phyloP scores from a whole-genome alignment of 805 yeast genomes.

The Starmerella apicola region DNA sequence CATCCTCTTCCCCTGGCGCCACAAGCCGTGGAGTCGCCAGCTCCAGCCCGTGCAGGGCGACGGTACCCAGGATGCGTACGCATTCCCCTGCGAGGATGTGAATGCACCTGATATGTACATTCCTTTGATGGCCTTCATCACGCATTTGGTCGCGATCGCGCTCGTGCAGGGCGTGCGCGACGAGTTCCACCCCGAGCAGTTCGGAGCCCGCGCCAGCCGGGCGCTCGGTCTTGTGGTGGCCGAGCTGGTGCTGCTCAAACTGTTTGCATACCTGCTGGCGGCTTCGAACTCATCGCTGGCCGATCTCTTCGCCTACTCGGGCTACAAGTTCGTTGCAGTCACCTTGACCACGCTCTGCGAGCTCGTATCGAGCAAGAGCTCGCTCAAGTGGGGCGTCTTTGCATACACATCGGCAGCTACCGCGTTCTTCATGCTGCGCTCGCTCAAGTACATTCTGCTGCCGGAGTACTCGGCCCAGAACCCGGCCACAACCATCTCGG shows the following conservation, averaged over 20 bases:
- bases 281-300: slow-evolving; percentile 52
- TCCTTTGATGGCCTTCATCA: slow-evolving; percentile 84
- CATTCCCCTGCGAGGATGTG: slow-evolving; percentile 72
- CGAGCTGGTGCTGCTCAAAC: slow-evolving; percentile 63
- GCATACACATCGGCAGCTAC: slow-evolving; percentile 42
- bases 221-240: slow-evolving; percentile 69
- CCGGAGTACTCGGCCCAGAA: slow-evolving; percentile 42
- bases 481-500: slow-evolving; percentile 46
- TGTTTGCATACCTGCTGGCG: slow-evolving; percentile 70
- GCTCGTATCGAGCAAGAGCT: slow-evolving; percentile 24
- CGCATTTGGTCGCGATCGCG: slow-evolving; percentile 77
- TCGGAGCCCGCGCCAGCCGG: slow-evolving; percentile 77
- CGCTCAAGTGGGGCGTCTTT: slow-evolving; percentile 40
- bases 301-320: slow-evolving; percentile 81
- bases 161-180: slow-evolving; percentile 76
- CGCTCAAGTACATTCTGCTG: slow-evolving; percentile 53
- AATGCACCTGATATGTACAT: slow-evolving; percentile 96
- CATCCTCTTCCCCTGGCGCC: slow-evolving; percentile 75
- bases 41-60: slow-evolving; percentile 28
- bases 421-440: slow-evolving; percentile 38
- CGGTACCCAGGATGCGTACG: slow-evolving; percentile 35
- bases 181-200: slow-evolving; percentile 81
- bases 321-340: slow-evolving; percentile 81
- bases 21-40: slow-evolving; percentile 67
- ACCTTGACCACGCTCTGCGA: slow-evolving; percentile 28